Conservation (phyloP, 2,329 filamentous ascomycete species). For the Aspergillus thermomutatus region DNA sequence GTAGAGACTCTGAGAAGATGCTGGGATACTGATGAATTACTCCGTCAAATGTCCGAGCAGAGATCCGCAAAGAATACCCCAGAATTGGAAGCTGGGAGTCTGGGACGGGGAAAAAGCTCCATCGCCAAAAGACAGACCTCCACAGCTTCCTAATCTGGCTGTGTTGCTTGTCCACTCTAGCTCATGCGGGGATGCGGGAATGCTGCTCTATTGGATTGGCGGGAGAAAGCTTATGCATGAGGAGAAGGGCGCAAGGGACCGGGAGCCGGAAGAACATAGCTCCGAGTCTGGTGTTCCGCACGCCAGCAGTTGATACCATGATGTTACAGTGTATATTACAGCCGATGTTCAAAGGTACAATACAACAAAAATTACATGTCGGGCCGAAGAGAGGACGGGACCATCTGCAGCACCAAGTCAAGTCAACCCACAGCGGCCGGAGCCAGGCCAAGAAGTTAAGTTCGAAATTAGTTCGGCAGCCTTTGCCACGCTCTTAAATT, state of each 20-base stretch:
- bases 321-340: background rate
- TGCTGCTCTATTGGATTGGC: background rate
- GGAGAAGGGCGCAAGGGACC: too few species aligned
- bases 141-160: background rate
- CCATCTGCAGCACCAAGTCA: background rate
- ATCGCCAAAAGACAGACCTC: too few species aligned
- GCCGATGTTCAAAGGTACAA: background rate
- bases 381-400: background rate
- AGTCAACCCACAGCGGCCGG: too few species aligned
- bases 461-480: too few species aligned
- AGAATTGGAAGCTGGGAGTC: background rate
- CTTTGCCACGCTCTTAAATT: background rate
- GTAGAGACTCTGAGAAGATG: background rate
- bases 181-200: too few species aligned
- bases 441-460: background rate
- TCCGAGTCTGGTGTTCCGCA: background rate
- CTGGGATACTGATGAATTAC: background rate
- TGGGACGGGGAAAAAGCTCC: background rate
- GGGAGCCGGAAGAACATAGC: background rate
- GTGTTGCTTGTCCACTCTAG: background rate
- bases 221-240: too few species aligned
- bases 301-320: too few species aligned
- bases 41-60: background rate
- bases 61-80: background rate
- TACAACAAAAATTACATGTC: background rate